Base-by-base conservation (phyloP, 2,329 filamentous ascomycete species). In the Byssochlamys sp. region DNA sequence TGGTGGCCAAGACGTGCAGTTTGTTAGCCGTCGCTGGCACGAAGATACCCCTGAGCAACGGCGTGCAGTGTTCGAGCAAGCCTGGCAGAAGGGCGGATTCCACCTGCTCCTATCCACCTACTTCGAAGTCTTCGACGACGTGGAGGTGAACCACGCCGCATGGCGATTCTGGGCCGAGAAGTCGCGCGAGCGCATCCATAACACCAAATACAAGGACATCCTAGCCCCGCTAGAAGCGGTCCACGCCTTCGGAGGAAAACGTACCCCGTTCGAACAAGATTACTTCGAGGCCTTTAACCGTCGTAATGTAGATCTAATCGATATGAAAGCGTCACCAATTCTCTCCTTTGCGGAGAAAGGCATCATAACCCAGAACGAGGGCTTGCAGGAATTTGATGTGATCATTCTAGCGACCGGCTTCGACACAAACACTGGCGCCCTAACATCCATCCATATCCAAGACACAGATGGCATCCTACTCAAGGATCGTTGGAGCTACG, bases 1-100 rank as follows among this genome's bases (percentile, higher is more conserved):
- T 63, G 80, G 76, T 1, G 84, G 85, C 0, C 85, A 88, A 66
- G 68, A 76, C 3, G 87, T 83, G 60, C 80, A 82, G 61, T 81
- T 77, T 62, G 62, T 73, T 4, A 74, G 84, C 63, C 79, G 78
- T 58, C 78, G 80, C 49, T 84, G 82, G 0, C 81, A 81, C 52
- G 81, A 84, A 55, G 81, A 81, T 55, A 74, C 72, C 29, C n/a
- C 49, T 14, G 79, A 80, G 51, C 73, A 81, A 55, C 77, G 81
- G 0, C 74, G 80, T 62, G 74, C 73, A 0, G 71, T 79, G n/a
- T 81, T 79, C 58, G 77, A 84, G 56, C 62, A 69, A 2, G 65
- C 80, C 11, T 84, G 80, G 77, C 59, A 70, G 4, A 68, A 74
- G 0, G 82, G 81, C 1, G 83, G 82, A 0, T 84, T 84, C 68